These are phyloP conservation scores for Apiospora aurea DNA, from an alignment of 2,329 filamentous ascomycete species.

Conservation along the genomic window DNA sequence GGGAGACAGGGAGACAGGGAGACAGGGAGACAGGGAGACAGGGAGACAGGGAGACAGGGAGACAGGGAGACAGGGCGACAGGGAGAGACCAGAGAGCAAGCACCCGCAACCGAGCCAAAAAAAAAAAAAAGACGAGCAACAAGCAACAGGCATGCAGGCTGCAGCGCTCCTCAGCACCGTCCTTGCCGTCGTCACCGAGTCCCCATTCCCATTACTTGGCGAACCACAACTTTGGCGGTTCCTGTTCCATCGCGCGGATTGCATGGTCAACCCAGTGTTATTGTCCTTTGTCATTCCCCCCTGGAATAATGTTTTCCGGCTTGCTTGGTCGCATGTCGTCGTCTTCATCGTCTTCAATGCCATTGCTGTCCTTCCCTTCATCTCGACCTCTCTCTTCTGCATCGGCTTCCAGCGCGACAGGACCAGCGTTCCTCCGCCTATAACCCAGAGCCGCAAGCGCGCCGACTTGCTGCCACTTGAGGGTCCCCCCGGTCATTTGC, in stretches of 20 bases:
- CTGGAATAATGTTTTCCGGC: neutral
- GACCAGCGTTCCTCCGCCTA: neutral
- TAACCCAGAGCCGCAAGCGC: neutral
- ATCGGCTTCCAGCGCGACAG: neutral
- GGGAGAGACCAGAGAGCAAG: neutral
- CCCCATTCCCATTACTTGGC: neutral
- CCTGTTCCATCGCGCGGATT: neutral
- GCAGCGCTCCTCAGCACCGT: neutral
- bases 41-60: neutral
- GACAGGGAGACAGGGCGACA: neutral
- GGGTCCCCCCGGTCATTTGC: neutral
- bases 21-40: neutral
- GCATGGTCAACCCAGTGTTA: neutral
- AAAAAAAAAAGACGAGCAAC: neutral
- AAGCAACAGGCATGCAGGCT: neutral
- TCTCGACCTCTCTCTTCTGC: neutral
- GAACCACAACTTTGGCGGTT: neutral
- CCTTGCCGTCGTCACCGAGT: neutral
- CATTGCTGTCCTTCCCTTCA: neutral
- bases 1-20: neutral
- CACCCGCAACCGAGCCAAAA: neutral
- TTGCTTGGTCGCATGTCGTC: neutral
- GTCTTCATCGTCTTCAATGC: neutral
- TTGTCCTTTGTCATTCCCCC: neutral
- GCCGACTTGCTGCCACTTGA: neutral